A percentile compares a stretch with the other conserved stretches of the same genome.
phyloP scores from a whole-genome alignment of 1,284 basidiomycete species.

The Sanguinoderma infundibulare region DNA sequence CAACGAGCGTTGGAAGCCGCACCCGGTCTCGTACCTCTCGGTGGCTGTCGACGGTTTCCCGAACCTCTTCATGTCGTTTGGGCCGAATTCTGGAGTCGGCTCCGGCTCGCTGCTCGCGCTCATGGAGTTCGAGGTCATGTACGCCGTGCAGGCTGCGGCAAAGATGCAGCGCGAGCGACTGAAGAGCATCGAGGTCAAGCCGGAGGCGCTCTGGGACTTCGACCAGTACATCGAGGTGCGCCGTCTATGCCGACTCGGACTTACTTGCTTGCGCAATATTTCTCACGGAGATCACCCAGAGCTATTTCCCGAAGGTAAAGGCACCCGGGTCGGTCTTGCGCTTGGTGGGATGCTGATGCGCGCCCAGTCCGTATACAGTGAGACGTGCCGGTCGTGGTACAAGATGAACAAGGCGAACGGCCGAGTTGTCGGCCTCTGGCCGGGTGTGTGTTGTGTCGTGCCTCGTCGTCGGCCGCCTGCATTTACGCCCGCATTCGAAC shows the following conservation, averaged over 20 bases:
- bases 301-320: conserved; percentile 9
- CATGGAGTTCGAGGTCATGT: conserved; percentile 60
- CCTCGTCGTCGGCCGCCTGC: not conserved
- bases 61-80: conserved; percentile 60
- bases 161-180: conserved; percentile 65
- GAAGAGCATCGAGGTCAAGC: conserved; percentile 48
- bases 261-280: too few relatives aligned
- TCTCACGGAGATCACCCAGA: not conserved
- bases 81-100: conserved; percentile 59
- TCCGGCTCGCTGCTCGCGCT: conserved; percentile 56
- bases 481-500: not conserved
- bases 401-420: conserved; percentile 64
- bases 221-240: conserved; percentile 9
- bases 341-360: not conserved
- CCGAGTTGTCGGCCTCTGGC: conserved; percentile 61
- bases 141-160: conserved; percentile 52
- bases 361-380: not conserved
- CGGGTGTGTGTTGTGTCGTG: conserved; percentile 41
- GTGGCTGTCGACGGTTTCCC: conserved; percentile 64
- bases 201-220: conserved; percentile 3
- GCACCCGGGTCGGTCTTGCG: not conserved
- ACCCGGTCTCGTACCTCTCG: conserved; percentile 59
- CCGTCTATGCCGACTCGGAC: too few relatives aligned
- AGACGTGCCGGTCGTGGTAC: conserved; percentile 70
- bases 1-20: conserved; percentile 52